Base-by-base conservation (phyloP, 495 filamentous ascomycete genomes). In the Parachaetomium inaequale region DNA sequence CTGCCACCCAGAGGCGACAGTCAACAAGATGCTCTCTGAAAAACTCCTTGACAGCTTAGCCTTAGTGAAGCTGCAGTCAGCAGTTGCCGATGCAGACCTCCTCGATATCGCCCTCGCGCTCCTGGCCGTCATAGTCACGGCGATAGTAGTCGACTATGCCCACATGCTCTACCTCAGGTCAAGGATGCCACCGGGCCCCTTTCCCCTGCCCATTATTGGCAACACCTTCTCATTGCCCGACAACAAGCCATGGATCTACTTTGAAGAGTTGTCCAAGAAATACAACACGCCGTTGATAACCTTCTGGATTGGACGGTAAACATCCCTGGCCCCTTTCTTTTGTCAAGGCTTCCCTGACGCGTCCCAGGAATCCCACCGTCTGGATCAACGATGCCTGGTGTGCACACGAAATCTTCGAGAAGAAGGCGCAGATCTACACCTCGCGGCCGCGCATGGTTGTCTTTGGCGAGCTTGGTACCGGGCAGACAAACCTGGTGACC, bases 331-430 rank as follows among this genome's bases (percentile, higher is more conserved):
- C 11, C 0, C 21, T 17, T 8, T 19, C 19, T 2, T 2, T 47
- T 8, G 17, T n/a, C n/a, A n/a, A n/a, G n/a, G 0, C 21, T 7
- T 28, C 3, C 36, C 52, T 57, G 2, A 62, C 54, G 1, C 2
- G 19, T 1, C 7, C 3, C 46, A 79, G 85, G 7, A 84, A 82
- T 51, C 84, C 85, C 0, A 87, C 84, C 0, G 77, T 88, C 15
- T 88, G 85, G 84, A 82, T 85, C 60, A 85, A 86, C 67, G 84
- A 88, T 64, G 84, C 83, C 0, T 85, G 84, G 84, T 64, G 75
- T 15, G 84, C 85, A 0, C 80, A 79, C 14, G 79, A 81, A 42
- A 69, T 82, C 4, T 75, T 86, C 38, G 83, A 86, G 50, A 84
- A 84, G 67, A 78, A 79, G 53, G 82, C 83, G 0, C 77, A 76